Evolutionary conservation across 1,284 basidiomycete genomes (phyloP).

Genomic region (Microbotryum intermedium): DNA sequence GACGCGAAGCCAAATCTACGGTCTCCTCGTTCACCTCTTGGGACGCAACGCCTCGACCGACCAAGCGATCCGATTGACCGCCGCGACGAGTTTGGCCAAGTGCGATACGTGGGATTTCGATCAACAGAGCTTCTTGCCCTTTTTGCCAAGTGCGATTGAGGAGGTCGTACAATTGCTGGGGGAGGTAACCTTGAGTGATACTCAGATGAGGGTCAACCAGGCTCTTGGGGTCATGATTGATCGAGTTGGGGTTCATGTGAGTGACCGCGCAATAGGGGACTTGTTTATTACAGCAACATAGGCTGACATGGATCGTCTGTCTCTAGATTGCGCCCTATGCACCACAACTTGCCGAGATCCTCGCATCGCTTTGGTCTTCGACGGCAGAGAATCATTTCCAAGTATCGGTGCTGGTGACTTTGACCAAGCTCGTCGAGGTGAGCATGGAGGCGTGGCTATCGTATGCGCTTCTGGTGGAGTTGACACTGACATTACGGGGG

Average conservation of each 20-base stretch:
- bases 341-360: constrained; percentile 19
- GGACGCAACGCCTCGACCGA: constrained; percentile 28
- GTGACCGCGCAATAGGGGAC: background rate
- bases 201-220: constrained; percentile 24
- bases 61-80: constrained; percentile 31
- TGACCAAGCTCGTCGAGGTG: constrained; percentile 31
- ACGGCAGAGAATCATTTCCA: constrained; percentile 27
- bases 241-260: constrained; percentile 23
- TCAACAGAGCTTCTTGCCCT: constrained; percentile 25
- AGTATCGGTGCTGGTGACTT: constrained; percentile 28
- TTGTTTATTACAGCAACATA: too few species aligned
- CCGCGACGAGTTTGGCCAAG: constrained; percentile 26
- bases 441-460: background rate
- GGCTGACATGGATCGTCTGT: background rate
- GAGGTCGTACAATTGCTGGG: constrained; percentile 27
- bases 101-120: constrained; percentile 32
- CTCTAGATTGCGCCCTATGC: constrained; percentile 31
- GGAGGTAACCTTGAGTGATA: constrained; percentile 27
- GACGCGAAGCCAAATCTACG: constrained; percentile 24
- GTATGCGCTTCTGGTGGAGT: background rate
- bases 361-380: constrained; percentile 27
- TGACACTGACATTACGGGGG: background rate
- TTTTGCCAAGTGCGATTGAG: constrained; percentile 21
- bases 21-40: constrained; percentile 31
- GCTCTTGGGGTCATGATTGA: constrained; percentile 30